Evolutionary conservation across 208 protist species (phyloP).

Genomic region (Vickermania ingenoplastis): DNA sequence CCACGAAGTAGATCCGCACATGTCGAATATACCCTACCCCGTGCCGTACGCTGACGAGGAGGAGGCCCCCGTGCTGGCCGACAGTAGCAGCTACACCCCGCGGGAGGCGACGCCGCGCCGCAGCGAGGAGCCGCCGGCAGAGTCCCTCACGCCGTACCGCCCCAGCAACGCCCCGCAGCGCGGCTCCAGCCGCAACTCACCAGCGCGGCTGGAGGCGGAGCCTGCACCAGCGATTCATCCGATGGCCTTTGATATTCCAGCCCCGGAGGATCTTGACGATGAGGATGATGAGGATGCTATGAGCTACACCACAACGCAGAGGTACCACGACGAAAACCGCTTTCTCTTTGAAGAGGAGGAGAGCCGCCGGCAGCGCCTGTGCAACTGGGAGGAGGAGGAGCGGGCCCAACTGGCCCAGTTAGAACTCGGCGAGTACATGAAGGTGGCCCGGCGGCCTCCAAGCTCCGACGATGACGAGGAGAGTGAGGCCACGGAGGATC

Average conservation of each 20-base stretch:
- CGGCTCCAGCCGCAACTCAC: neutral
- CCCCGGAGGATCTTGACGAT: constrained; percentile 9
- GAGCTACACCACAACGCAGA: constrained; percentile 65
- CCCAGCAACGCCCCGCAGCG: neutral
- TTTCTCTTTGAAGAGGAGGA: constrained; percentile 48
- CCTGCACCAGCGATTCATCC: constrained; percentile 1
- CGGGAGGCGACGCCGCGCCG: neutral
- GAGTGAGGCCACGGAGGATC: neutral
- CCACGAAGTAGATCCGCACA: neutral
- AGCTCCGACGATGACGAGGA: neutral
- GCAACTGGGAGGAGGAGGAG: constrained; percentile 74
- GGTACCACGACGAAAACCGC: constrained; percentile 55
- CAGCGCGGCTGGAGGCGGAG: neutral
- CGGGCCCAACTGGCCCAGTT: constrained; percentile 22
- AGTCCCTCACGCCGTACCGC: neutral
- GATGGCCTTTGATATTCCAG: constrained; percentile 1
- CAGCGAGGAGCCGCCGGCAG: neutral
- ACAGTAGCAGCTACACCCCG: neutral
- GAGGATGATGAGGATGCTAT: constrained; percentile 25
- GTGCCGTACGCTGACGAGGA: neutral
- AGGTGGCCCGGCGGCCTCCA: neutral
- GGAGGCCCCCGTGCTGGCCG: neutral
- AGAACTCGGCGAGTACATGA: constrained; percentile 21
- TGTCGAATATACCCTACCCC: neutral
- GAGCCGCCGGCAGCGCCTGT: constrained; percentile 39